Evolutionary conservation across 768 basidiomycete genomes (phyloP).

Genomic region (Suillus bovinus): DNA sequence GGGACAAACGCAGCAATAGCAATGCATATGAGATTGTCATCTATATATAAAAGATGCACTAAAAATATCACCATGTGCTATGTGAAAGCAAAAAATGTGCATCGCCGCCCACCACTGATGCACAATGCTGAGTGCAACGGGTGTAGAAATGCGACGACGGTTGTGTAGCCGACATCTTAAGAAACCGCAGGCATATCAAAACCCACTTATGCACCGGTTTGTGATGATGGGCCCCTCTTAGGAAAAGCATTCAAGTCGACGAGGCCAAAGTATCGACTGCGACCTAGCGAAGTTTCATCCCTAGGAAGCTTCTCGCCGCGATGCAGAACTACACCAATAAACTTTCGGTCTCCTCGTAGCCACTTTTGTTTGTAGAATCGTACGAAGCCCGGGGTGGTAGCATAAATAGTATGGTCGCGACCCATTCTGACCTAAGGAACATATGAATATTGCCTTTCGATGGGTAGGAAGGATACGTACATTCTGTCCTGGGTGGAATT

Average conservation of each 20-base stretch:
- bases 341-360: slow-evolving; percentile 72
- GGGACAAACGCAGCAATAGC: neutral
- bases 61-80: slow-evolving; percentile 24
- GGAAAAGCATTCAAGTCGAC: slow-evolving; percentile 56
- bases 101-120: neutral
- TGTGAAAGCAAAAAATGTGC: slow-evolving; percentile 10
- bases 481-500: slow-evolving; percentile 93
- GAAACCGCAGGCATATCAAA: neutral
- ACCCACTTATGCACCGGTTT: slow-evolving; percentile 10
- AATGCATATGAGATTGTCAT: neutral
- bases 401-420: slow-evolving; percentile 93
- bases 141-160: neutral
- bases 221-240: slow-evolving; percentile 17
- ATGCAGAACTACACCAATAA: slow-evolving; percentile 80
- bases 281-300: slow-evolving; percentile 68
- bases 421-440: slow-evolving; percentile 78
- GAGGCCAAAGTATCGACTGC: slow-evolving; percentile 83
- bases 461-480: slow-evolving; percentile 45
- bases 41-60: neutral
- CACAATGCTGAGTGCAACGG: neutral
- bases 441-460: slow-evolving; percentile 11
- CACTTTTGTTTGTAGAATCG: slow-evolving; percentile 89
- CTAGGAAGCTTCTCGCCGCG: slow-evolving; percentile 87
- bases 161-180: neutral
- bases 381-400: slow-evolving; percentile 86